Evolutionary conservation across 164 flowering plant genomes (phyloP), one percentile per base, ranked within the genome.

Genomic region (Tinospora cordifolia): DNA sequence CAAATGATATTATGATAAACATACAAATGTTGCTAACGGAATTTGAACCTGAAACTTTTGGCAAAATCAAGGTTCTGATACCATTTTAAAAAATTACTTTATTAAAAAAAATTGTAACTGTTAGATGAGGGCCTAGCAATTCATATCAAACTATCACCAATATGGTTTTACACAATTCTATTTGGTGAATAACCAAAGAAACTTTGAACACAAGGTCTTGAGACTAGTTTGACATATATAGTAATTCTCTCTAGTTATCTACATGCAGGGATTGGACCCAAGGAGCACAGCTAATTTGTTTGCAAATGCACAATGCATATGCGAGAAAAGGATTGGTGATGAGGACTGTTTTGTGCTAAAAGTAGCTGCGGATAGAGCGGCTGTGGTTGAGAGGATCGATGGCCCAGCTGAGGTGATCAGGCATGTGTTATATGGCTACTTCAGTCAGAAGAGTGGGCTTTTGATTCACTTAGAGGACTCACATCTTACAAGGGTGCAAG

Each of bases 371-470:
- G 92, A 87, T 62, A 80, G 86, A 0, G 86, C 74, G 38, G 86
- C 84, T 0, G 81, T 90, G 72, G 76, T 83, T 68, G 94, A 87
- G 58, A 63, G 96, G 26, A 90, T 83, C 58, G 93, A 90, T 46
- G 92, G 91, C 0, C 80, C 86, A 0, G 96, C 93, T 0, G 96
- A 92, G 74, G 89, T 92, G 60, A 83, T 92, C 7, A 67, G 96
- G 62, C 98, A 92, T 58, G 89, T 84, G 3, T 64, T 92, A 14
- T 87, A 87, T 38, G 98, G 96, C 4, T 92, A 89, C 73, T 92
- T 92, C 71, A 87, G 89, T 80, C 98, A 92, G 65, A 89, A 82
- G 83, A 90, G 87, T 63, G 98, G 98, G 21, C 88, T 92, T 10
- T 80, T 92, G 1, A 71, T 88, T 0, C 85, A 90, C 84, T 17